Base-by-base conservation (phyloP, 2,329 filamentous ascomycete species). In the Botryotinia globosa region DNA sequence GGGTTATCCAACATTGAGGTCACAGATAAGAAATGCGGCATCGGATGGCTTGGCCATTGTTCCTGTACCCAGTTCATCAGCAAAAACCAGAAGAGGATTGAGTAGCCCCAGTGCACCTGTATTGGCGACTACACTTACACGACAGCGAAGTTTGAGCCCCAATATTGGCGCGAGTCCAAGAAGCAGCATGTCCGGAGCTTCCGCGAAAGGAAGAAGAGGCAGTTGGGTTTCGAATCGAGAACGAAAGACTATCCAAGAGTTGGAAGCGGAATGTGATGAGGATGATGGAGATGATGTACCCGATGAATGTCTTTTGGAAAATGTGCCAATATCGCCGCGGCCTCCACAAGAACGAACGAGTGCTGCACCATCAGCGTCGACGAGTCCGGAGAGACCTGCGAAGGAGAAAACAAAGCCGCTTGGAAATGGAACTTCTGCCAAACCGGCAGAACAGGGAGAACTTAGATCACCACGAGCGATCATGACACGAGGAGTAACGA, bases 241-340 rank as follows among this genome's bases (percentile, higher is more conserved):
- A 59, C 86, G 90, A 73, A 95, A 94, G 81, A 89, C 90, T 0
- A 85, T 88, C 1, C 83, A 90, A 74, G 89, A 94, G 78, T 84
- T 94, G 69, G 93, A 96, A 80, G 87, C 88, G 71, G 92, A 95
- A 79, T 94, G 87, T 74, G 90, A 93, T 77, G 89, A 91, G 68
- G 91, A 94, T 76, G 91, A 94, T 71, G 90, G 89, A 71, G 92
- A 94, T 78, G 89, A 93, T 74, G 90, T 96, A 44, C 93, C 93
- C 0, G 92, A 94, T 39, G 92, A 93, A 71, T 87, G 92, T 37
- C 87, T 94, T 69, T 87, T 96, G 64, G 92, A 93, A 82, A 96
- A 96, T 76, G 90, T 96, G 3, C 93, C 93, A 8, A 89, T 96
- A 63, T 94, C 92, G 0, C 93, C 93, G n/a, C 85, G 89, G 2